Base-by-base conservation (phyloP, 352 stramenopile genomes). In the Thalassiosira ordinaria region DNA sequence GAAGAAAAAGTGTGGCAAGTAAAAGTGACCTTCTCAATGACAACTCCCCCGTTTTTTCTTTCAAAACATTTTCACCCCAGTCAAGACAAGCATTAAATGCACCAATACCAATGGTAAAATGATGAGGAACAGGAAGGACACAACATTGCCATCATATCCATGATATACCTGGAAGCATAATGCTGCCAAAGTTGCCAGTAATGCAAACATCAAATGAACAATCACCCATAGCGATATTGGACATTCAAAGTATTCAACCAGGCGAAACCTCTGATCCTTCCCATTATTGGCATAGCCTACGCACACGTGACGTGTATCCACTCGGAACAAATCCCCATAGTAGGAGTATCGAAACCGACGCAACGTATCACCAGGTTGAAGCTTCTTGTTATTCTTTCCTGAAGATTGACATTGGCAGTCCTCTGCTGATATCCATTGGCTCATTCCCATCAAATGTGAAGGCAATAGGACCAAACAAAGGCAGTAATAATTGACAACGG, bases 271-370 rank as follows among this genome's bases (percentile, higher is more conserved):
- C 13, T 67, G 18, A 52, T 31, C 22, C 14, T 51, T 33, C 8
- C 35, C 39, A 56, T n/a, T 37, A 49, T 35, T 35, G 22, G 22
- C 37, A 55, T 35, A 9, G n/a, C 59, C 27, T 55, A 67, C 59
- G 46, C 13, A 67, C 7, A 55, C 9, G 56, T 57, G 39, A 24
- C 31, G 20, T 35, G 41, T 44, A 20, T 68, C 60, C 8, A 68
- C 39, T 26, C 56, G 46, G 22, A 57, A 29, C 27, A 52, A 56
- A 20, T 41, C 60, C 13, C 27, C 14, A 13, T 57, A 56, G 9
- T 68, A 68, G 7, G 37, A 67, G 39, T 67, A 56, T 39, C 37
- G 59, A 56, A 67, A 67, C 37, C 59, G 39, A 41, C 59, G 39
- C 18, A 39, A 8, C 9, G 22, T 51, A 44, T 56, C 59, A 33